Evolutionary conservation across 129 eudicot species (phyloP).

Genomic region (Flaveria robusta): DNA sequence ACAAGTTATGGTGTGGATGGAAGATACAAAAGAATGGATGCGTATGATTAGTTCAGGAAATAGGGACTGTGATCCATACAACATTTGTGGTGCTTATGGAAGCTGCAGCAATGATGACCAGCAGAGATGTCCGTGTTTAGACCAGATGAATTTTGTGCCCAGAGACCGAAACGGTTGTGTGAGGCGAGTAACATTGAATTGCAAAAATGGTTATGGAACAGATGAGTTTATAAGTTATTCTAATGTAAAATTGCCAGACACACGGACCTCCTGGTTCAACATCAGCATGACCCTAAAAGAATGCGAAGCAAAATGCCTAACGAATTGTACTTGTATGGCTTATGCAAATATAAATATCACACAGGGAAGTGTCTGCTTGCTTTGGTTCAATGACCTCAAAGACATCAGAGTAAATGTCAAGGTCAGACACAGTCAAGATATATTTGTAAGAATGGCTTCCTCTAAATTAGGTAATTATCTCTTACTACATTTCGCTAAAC

Average conservation of each 20-base stretch:
- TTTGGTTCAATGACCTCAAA: constrained; percentile 49
- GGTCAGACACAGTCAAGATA: constrained; percentile 34
- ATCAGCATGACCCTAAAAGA: constrained; percentile 35
- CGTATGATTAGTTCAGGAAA: not conserved
- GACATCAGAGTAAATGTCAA: constrained; percentile 36
- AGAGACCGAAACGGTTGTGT: constrained; percentile 43
- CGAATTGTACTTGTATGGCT: constrained; percentile 52
- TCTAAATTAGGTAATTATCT: constrained; percentile 50
- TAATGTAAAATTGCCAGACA: constrained; percentile 46
- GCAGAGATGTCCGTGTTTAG: not conserved
- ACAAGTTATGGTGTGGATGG: not conserved
- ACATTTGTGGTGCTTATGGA: constrained; percentile 14
- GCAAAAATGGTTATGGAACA: constrained; percentile 16
- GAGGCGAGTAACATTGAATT: constrained; percentile 40
- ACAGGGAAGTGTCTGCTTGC: constrained; percentile 53
- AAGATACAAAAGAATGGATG: not conserved
- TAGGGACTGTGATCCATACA: not conserved
- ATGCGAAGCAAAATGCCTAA: constrained; percentile 44
- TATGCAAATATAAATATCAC: constrained; percentile 37
- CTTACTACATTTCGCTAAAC: not conserved
- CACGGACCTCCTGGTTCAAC: constrained; percentile 29
- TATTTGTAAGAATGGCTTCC: constrained; percentile 46
- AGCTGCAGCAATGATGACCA: not conserved
- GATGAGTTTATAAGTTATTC: constrained; percentile 40
- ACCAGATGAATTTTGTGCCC: not conserved